Evolutionary conservation across 1,284 basidiomycete species (phyloP).

Genomic region (Peniophora sp.): DNA sequence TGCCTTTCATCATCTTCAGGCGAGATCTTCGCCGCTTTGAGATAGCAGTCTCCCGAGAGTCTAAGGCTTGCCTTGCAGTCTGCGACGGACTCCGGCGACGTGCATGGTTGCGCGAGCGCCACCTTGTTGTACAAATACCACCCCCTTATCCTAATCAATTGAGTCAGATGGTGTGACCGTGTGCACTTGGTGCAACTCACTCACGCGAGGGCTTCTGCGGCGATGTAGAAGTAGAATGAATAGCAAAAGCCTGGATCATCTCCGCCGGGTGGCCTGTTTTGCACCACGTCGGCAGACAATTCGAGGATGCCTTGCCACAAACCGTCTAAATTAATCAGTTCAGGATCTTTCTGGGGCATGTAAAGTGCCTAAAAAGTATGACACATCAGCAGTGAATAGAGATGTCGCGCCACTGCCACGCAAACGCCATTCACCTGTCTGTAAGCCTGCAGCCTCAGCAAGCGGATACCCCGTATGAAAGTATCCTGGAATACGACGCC

Average conservation of each 20-base stretch:
- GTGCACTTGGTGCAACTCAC: neutral
- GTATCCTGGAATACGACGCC: conserved; percentile 6
- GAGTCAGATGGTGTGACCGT: too few species aligned
- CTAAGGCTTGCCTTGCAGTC: conserved; percentile 3
- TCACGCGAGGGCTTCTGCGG: conserved; percentile 4
- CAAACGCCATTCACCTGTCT: conserved; percentile 1
- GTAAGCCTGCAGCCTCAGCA: conserved; percentile 4
- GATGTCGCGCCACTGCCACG: too few species aligned
- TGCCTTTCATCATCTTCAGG: conserved; percentile 22
- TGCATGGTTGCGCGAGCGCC: too few species aligned
- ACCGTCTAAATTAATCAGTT: conserved; percentile 1
- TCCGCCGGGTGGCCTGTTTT: neutral
- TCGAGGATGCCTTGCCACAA: neutral
- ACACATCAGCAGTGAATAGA: too few species aligned
- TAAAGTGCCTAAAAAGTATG: too few species aligned
- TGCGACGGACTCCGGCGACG: neutral
- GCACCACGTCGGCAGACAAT: conserved; percentile 1
- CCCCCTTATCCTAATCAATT: neutral
- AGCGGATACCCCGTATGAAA: conserved; percentile 4
- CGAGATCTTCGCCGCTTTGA: conserved; percentile 15
- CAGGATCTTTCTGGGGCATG: neutral
- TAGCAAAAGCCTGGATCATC: conserved; percentile 2
- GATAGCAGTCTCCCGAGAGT: conserved; percentile 14
- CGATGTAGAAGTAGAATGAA: conserved; percentile 1
- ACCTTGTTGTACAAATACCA: neutral